Conservation (phyloP, 2,329 filamentous ascomycete species). For the Apiospora pterosperma region DNA sequence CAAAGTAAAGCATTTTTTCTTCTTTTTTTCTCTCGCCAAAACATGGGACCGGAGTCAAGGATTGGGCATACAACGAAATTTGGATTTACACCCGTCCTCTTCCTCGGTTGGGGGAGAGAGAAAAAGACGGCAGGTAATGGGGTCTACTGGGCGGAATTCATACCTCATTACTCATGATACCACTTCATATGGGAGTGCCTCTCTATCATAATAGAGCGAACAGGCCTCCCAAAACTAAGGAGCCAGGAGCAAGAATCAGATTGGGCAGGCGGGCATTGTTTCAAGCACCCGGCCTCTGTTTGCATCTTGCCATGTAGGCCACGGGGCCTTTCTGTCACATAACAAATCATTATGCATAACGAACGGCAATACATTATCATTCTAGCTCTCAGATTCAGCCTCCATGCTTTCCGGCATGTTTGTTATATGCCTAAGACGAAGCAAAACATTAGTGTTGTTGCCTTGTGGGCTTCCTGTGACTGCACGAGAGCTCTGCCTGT, state of each 20-base stretch:
- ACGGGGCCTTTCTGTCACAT: neutral
- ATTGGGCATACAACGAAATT: constrained; percentile 2
- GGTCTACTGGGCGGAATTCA: neutral
- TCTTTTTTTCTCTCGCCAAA: neutral
- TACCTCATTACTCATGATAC: constrained; percentile 1
- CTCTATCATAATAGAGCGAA: neutral
- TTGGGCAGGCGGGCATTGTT: neutral
- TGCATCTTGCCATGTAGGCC: neutral
- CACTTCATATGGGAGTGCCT: neutral
- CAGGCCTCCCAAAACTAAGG: neutral
- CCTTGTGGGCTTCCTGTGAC: neutral
- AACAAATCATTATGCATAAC: neutral
- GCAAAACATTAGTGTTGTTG: neutral
- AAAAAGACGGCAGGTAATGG: neutral
- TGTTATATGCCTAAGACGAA: neutral
- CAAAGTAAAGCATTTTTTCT: neutral
- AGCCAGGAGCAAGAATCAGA: neutral
- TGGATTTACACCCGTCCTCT: neutral
- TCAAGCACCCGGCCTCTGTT: neutral
- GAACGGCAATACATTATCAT: neutral
- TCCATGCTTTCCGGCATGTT: neutral
- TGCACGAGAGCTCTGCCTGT: too few species aligned
- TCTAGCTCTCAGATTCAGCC: neutral
- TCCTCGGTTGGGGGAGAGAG: neutral
- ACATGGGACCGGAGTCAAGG: neutral